These are phyloP conservation scores for Quercus agrifolia DNA, from an alignment of 306 rosid genomes.

Conservation along the genomic window DNA sequence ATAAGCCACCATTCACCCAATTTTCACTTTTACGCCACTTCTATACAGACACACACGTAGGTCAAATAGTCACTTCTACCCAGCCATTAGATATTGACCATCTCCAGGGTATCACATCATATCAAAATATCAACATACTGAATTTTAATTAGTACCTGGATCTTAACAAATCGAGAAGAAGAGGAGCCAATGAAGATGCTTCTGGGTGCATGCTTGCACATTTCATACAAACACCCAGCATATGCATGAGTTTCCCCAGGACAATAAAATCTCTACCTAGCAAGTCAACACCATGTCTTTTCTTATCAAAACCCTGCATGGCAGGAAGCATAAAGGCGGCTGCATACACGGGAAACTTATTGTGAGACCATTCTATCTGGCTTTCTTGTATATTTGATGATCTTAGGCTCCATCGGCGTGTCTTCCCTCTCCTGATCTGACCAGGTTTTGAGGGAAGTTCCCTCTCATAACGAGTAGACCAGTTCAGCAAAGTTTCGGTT, in stretches of 20 bases:
- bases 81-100: background rate
- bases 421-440: slow-evolving; percentile 74
- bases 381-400: slow-evolving; percentile 38
- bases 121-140: background rate
- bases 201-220: slow-evolving; percentile 95
- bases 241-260: slow-evolving; percentile 78
- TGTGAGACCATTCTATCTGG: slow-evolving; percentile 65
- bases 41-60: background rate
- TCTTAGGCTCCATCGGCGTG: slow-evolving; percentile 72
- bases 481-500: slow-evolving; percentile 62
- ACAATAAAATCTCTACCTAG: slow-evolving; percentile 88
- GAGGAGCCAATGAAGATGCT: slow-evolving; percentile 73
- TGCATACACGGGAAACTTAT: slow-evolving; percentile 89
- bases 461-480: slow-evolving; percentile 85
- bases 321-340: slow-evolving; percentile 99
- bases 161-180: slow-evolving; percentile 79
- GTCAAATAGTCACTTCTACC: slow-evolving; percentile 3
- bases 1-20: slow-evolving; percentile 7
- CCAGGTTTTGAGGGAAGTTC: slow-evolving; percentile 68
- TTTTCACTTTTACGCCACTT: slow-evolving; percentile 11
- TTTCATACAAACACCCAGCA: slow-evolving; percentile 95
- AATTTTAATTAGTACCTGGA: slow-evolving; percentile 56
- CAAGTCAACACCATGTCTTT: slow-evolving; percentile 89
- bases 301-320: slow-evolving; percentile 92
- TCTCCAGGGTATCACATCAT: slow-evolving; percentile 11